Conservation (phyloP, 495 filamentous ascomycete species). For the Melanomma pulvis-pyrius region DNA sequence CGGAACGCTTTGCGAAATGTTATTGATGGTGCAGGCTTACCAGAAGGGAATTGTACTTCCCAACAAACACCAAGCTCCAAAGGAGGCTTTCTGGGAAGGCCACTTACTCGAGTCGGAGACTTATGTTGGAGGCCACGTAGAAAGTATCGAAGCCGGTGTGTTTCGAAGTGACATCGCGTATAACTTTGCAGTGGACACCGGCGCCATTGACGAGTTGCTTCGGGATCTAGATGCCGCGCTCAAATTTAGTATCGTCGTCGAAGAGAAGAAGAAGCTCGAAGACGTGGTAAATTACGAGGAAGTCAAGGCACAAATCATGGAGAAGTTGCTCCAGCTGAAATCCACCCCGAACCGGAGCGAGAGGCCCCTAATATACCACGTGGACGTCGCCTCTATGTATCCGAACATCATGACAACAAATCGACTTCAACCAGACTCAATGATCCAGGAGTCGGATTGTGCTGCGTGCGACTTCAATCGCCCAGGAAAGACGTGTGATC, state of each 20-base stretch:
- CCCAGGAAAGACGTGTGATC: constrained; percentile 95
- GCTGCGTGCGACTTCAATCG: constrained; percentile 98
- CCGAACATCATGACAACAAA: constrained; percentile 99
- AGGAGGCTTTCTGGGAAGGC: constrained; percentile 94
- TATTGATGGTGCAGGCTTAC: constrained; percentile 98
- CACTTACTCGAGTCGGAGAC: constrained; percentile 96
- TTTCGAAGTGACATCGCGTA: constrained; percentile 95
- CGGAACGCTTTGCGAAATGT: constrained; percentile 96
- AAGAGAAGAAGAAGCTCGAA: constrained; percentile 91
- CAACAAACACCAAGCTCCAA: constrained; percentile 91
- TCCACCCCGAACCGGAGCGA: constrained; percentile 79
- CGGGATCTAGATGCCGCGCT: constrained; percentile 86
- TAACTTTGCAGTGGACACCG: constrained; percentile 84
- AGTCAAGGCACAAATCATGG: constrained; percentile 79
- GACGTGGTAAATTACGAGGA: constrained; percentile 94
- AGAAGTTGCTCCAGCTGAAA: constrained; percentile 73
- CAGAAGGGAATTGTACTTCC: constrained; percentile 87
- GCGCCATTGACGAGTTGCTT: constrained; percentile 85
- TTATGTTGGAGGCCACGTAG: constrained; percentile 97
- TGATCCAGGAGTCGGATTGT: constrained; percentile 95
- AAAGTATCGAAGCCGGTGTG: constrained; percentile 98
- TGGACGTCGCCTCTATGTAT: constrained; percentile 99
- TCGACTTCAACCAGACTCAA: constrained; percentile 93
- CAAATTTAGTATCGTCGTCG: constrained; percentile 86
- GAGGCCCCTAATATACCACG: constrained; percentile 90